Evolutionary conservation across 2,329 filamentous ascomycete species (phyloP), one percentile per base, ranked within the genome.

Genomic region (Sporothrix dimorphospora): DNA sequence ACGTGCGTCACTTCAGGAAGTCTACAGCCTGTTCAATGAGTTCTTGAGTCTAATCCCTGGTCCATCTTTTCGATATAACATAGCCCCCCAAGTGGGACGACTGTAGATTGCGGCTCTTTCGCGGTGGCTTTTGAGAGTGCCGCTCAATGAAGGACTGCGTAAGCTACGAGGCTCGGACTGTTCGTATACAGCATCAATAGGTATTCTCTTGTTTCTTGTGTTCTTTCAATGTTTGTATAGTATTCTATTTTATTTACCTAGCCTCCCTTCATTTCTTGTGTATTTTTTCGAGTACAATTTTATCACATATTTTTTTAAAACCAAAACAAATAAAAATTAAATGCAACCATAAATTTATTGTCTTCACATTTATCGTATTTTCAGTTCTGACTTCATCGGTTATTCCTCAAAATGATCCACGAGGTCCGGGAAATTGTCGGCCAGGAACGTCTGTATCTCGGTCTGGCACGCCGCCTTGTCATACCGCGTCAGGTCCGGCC

Each of bases 401-500:
- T 27, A 65, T 11, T 65, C 59, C 38, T 65, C 59, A 65, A 65
- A 65, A 7, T 65, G 21, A 14, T 65, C 27, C 30, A 38, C 30
- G 1, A 51, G 47, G 34, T 51, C 9, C 14, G 66, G 66, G 30
- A 51, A 69, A 12, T 51, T 24, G 11, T 27, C 30, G 0, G 24
- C 30, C 51, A 69, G 51, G 2, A 45, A 27, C 21, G 38, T 21
- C 38, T 34, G 40, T n/a, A 69, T 57, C 51, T 69, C 67, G 12
- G 67, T 51, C 51, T 77, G 67, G 73, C 77, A 79, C 53, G 80
- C 78, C 55, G 75, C 71, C 73, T 78, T 79, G 40, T 75, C 75
- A 72, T 80, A 81, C 6, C 45, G 66, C 47, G 73, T 69, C 40
- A 76, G 68, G 53, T 79, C 71, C 8, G 79, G 80, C 80, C 79